phyloP scores from a whole-genome alignment of 1,139 yeast genomes.

The Geotrichum carabidarum region DNA sequence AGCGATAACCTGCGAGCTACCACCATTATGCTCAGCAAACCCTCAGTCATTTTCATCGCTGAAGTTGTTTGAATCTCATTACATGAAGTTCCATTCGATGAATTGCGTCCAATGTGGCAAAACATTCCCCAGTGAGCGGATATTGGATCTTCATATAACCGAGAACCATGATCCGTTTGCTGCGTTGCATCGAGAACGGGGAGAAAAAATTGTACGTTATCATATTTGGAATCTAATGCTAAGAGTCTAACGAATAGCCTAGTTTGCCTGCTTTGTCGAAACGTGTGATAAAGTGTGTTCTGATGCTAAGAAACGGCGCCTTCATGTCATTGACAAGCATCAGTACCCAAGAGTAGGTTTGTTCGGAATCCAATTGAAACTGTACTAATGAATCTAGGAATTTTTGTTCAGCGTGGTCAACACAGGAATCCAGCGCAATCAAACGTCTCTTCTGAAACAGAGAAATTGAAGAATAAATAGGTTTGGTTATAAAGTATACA shows the following conservation, averaged over 20 bases:
- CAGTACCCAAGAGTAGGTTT: constrained; percentile 42
- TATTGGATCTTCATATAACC: constrained; percentile 48
- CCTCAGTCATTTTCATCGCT: constrained; percentile 4
- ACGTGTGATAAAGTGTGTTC: constrained; percentile 40
- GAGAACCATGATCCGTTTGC: constrained; percentile 54
- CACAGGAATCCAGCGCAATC: constrained; percentile 13
- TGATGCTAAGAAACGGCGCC: constrained; percentile 41
- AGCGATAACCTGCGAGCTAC: constrained; percentile 11
- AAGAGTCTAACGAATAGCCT: background rate
- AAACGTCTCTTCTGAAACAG: constrained; percentile 16
- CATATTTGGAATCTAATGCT: background rate
- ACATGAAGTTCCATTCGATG: constrained; percentile 24
- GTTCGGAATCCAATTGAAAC: background rate
- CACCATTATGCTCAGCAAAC: constrained; percentile 15
- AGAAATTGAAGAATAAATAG: background rate
- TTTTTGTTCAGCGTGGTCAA: constrained; percentile 17
- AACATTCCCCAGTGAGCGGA: constrained; percentile 42
- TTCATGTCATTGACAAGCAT: constrained; percentile 50
- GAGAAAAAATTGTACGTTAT: constrained; percentile 35
- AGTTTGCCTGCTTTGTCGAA: constrained; percentile 43
- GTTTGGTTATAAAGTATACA: background rate
- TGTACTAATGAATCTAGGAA: constrained; percentile 8
- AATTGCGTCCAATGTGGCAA: constrained; percentile 44
- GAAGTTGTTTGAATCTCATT: constrained; percentile 27
- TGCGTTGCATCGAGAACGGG: constrained; percentile 39